These are phyloP conservation scores for Fonsecaea multimorphosa DNA, from an alignment of 2,329 filamentous ascomycete genomes.

Conservation along the genomic window DNA sequence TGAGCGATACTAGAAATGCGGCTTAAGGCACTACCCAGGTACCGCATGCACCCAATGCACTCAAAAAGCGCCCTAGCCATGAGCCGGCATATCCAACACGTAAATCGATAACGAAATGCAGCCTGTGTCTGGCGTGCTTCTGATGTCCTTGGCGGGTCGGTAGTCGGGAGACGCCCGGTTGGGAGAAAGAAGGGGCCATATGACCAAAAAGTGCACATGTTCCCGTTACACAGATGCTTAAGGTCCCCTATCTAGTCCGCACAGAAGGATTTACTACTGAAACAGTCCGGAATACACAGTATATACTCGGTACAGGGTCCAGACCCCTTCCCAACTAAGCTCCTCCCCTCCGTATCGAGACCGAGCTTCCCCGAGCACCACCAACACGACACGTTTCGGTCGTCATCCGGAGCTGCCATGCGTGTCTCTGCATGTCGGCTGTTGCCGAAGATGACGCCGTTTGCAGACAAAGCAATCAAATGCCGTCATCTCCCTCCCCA, in stretches of 20 bases:
- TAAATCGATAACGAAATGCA: constrained; percentile 3
- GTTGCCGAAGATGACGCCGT: background rate
- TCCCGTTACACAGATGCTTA: background rate
- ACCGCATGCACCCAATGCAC: constrained; percentile 5
- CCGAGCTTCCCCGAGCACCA: background rate
- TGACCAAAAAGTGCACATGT: background rate
- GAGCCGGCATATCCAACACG: background rate
- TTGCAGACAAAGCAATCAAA: background rate
- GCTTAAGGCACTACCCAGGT: background rate
- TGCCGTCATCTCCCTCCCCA: background rate
- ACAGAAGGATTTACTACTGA: background rate
- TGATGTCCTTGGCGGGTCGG: background rate
- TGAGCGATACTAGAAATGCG: background rate
- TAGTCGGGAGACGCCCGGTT: background rate
- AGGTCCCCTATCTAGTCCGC: background rate
- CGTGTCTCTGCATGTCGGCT: background rate
- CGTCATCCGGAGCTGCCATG: background rate
- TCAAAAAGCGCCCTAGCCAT: background rate
- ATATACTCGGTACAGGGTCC: background rate
- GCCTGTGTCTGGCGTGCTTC: constrained; percentile 1
- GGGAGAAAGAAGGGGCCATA: background rate
- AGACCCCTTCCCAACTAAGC: background rate
- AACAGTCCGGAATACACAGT: background rate
- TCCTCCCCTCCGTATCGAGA: background rate
- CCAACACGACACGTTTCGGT: background rate